Evolutionary conservation across 306 rosid species (phyloP), one percentile per base, ranked within the genome.

Genomic region (Leucaena leucocephala): DNA sequence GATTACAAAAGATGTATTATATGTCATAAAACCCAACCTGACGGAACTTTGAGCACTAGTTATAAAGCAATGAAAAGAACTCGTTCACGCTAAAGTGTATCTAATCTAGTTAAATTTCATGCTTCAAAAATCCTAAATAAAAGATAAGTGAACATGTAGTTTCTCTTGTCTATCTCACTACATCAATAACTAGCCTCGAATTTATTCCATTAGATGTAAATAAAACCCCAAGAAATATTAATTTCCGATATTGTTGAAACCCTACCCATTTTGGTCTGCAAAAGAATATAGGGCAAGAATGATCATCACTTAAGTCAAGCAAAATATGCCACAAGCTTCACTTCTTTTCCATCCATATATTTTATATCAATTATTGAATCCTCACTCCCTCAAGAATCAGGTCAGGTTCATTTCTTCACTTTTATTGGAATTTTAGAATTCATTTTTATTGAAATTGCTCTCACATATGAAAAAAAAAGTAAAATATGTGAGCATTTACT

Each of bases 1-100:
- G 68, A 75, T 74, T 62, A 27, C 54, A 45, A 71, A 67, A 9
- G 35, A 40, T 9, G 27, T 67, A 67, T 39, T 12, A n/a, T 40
- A 66, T 45, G 44, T 36, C 57, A 39, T 34, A 68, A 71, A 38
- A 82, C 72, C 59, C 59, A 76, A 33, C 74, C 52, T 71, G 44
- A 19, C 75, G 49, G 69, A 58, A 58, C 61, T 27, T 27, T 17
- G 19, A 55, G 76, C 49, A 61, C 63, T 44, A 44, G 43, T 55
- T 54, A 33, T 43, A 52, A 43, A 69, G 45, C 36, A 35, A 74
- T 65, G 46, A 75, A 33, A 82, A 58, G 71, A 27, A 68, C 35
- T 15, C 77, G 68, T 22, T 38, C 74, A 64, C 39, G 65, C 50
- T 72, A 13, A 63, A 21, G 50, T n/a, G 15, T 45, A n/a, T 52